These are phyloP conservation scores for Adansonia gregorii DNA, from an alignment of 441 rosid species.

Conservation along the genomic window DNA sequence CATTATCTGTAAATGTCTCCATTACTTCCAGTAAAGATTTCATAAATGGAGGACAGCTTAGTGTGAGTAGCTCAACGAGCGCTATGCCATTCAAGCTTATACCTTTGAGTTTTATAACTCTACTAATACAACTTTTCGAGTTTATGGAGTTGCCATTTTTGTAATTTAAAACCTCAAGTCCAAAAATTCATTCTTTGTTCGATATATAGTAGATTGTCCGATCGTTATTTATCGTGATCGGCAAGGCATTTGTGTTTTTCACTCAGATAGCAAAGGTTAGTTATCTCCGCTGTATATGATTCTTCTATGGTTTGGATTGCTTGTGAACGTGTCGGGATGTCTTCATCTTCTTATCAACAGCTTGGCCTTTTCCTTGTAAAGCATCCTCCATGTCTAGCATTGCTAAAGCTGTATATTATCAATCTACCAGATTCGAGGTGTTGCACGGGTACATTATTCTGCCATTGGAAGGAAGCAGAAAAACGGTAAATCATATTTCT, in stretches of 20 bases:
- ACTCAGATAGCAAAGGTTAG: slow-evolving; percentile 20
- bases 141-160: slow-evolving; percentile 38
- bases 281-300: slow-evolving; percentile 5
- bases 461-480: slow-evolving; percentile 20
- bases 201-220: slow-evolving; percentile 28
- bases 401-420: slow-evolving; percentile 43
- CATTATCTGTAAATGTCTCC: slow-evolving; percentile 68
- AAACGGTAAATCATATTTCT: background rate
- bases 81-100: slow-evolving; percentile 54
- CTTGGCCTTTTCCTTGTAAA: slow-evolving; percentile 31
- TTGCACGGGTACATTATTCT: background rate
- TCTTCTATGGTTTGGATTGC: slow-evolving; percentile 24
- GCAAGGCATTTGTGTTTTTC: slow-evolving; percentile 33
- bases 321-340: background rate
- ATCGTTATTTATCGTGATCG: slow-evolving; percentile 37
- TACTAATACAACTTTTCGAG: slow-evolving; percentile 43
- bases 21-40: slow-evolving; percentile 65
- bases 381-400: slow-evolving; percentile 19
- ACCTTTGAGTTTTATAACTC: slow-evolving; percentile 37
- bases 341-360: slow-evolving; percentile 20
- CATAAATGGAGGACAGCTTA: slow-evolving; percentile 53
- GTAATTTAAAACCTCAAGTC: slow-evolving; percentile 35
- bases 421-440: background rate
- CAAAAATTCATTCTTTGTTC: slow-evolving; percentile 37
- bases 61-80: slow-evolving; percentile 44